Evolutionary conservation across 2,329 filamentous ascomycete genomes (phyloP).

Genomic region (Phialemoniopsis sp.): DNA sequence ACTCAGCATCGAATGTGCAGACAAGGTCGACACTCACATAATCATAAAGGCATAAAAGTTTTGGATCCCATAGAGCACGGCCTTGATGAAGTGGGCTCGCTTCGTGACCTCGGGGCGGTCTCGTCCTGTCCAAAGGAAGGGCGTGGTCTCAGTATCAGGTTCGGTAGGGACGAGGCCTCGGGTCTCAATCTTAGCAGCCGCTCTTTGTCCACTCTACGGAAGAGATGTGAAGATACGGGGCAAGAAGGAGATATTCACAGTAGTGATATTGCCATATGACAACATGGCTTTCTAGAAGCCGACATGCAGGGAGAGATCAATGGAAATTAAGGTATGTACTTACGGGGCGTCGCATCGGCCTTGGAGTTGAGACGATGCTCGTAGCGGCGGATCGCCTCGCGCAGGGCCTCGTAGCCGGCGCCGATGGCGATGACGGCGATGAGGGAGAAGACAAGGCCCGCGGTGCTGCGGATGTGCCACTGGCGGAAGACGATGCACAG

Average conservation of each 20-base stretch:
- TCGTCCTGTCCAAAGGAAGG: constrained; percentile 69
- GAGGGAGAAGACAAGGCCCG: constrained; percentile 77
- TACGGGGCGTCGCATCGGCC: constrained; percentile 48
- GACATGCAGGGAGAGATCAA: constrained; percentile 2
- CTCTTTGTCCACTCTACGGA: not conserved
- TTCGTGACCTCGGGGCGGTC: constrained; percentile 57
- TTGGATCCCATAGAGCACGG: constrained; percentile 81
- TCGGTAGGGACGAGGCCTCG: constrained; percentile 20
- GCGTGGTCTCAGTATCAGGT: constrained; percentile 57
- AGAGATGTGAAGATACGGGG: constrained; percentile 4
- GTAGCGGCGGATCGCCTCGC: constrained; percentile 72
- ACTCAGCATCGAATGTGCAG: too few species aligned
- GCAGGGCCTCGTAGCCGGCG: constrained; percentile 89
- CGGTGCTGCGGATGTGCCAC: constrained; percentile 78
- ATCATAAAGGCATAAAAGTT: constrained; percentile 99
- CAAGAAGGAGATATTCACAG: too few species aligned
- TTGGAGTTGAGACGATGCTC: constrained; percentile 53
- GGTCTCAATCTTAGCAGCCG: constrained; percentile 5
- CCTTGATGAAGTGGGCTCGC: constrained; percentile 74
- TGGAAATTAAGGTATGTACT: constrained; percentile 22
- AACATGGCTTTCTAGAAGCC: too few species aligned
- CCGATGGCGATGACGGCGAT: constrained; percentile 76
- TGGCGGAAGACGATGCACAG: constrained; percentile 93
- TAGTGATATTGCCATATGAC: too few species aligned
- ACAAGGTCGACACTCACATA: too few species aligned